phyloP scores from a whole-genome alignment of 352 stramenopile genomes.

The Phytophthora idaei region DNA sequence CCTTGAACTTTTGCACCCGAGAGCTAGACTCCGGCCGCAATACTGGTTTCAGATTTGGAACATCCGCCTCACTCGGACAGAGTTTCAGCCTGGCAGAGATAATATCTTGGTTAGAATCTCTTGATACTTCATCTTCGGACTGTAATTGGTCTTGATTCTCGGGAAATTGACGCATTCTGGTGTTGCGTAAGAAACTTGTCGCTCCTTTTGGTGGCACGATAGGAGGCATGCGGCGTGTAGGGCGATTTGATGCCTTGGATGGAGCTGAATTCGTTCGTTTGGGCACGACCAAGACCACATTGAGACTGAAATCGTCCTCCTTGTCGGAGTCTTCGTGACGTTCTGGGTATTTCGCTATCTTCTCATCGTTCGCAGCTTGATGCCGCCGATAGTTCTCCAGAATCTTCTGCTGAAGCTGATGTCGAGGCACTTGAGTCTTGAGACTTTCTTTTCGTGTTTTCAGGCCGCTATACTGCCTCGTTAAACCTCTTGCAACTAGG shows the following conservation, averaged over 20 bases:
- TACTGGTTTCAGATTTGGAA: constrained; percentile 10
- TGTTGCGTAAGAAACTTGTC: constrained; percentile 26
- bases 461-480: constrained; percentile 38
- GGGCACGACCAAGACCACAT: constrained; percentile 23
- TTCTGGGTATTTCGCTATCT: constrained; percentile 1
- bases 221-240: constrained; percentile 14
- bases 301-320: constrained; percentile 17
- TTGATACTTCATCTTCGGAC: neutral
- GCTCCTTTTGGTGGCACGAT: constrained; percentile 23
- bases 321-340: constrained; percentile 15
- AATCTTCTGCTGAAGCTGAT: constrained; percentile 35
- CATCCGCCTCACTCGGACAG: constrained; percentile 22
- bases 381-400: constrained; percentile 34
- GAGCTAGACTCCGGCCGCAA: constrained; percentile 7
- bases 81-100: constrained; percentile 4
- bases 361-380: constrained; percentile 7
- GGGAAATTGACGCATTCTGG: constrained; percentile 25
- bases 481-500: constrained; percentile 37
- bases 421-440: constrained; percentile 32
- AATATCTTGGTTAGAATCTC: neutral
- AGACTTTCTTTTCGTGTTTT: constrained; percentile 33
- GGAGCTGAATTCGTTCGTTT: constrained; percentile 23
- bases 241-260: neutral
- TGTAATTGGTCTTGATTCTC: constrained; percentile 24
- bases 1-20: neutral